Evolutionary conservation across 2,329 filamentous ascomycete species (phyloP).

Genomic region (Neurospora sp.): DNA sequence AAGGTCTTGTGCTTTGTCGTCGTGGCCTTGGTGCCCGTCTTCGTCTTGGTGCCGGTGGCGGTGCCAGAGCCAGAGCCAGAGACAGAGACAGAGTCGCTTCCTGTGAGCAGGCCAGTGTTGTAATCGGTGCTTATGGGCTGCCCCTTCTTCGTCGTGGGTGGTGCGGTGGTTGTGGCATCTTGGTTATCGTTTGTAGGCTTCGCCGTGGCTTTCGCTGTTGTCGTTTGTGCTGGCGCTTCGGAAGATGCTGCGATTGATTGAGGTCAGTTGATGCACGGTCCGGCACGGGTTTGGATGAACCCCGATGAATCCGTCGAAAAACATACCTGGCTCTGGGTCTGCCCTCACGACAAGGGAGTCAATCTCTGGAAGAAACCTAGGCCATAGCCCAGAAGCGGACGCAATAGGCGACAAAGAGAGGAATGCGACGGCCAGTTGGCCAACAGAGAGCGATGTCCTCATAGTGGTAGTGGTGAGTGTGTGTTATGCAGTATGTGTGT

Average conservation of each 20-base stretch:
- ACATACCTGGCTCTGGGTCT: slow-evolving; percentile 23
- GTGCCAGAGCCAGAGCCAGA: slow-evolving; percentile 12
- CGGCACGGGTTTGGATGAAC: not conserved
- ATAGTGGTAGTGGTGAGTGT: slow-evolving; percentile 25
- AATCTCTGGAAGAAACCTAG: slow-evolving; percentile 42
- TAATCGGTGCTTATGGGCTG: slow-evolving; percentile 12
- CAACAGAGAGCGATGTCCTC: slow-evolving; percentile 37
- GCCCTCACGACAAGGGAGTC: slow-evolving; percentile 44
- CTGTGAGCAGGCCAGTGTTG: slow-evolving; percentile 14
- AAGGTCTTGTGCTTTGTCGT: slow-evolving; percentile 30
- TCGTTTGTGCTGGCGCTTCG: slow-evolving; percentile 6
- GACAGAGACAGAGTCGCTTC: slow-evolving; percentile 8
- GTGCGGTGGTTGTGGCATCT: slow-evolving; percentile 11
- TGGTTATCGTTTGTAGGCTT: slow-evolving; percentile 13
- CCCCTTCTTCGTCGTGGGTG: slow-evolving; percentile 6
- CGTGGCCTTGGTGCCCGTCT: slow-evolving; percentile 16
- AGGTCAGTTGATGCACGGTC: not conserved
- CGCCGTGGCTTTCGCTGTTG: slow-evolving; percentile 9
- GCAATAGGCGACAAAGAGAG: slow-evolving; percentile 41
- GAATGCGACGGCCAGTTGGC: slow-evolving; percentile 39
- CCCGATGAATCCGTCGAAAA: not conserved
- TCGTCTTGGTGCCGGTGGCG: slow-evolving; percentile 14
- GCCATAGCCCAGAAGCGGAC: slow-evolving; percentile 42
- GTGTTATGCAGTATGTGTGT: not conserved
- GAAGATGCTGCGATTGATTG: slow-evolving; percentile 3